These are phyloP conservation scores for Diplocarpon mali DNA, from an alignment of 2,329 filamentous ascomycete genomes.

Conservation along the genomic window DNA sequence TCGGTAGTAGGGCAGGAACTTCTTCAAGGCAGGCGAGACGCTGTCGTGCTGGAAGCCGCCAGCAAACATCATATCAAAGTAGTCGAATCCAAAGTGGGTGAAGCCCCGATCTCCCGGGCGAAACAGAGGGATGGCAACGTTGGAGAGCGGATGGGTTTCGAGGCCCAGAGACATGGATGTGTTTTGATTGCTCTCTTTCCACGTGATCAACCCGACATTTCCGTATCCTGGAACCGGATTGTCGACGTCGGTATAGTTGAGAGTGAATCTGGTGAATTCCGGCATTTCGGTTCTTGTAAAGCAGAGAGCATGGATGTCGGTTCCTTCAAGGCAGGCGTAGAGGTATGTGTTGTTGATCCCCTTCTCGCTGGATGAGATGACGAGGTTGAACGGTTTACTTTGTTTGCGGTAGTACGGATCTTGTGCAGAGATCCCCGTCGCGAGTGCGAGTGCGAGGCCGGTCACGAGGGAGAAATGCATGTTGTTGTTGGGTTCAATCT, in stretches of 20 bases:
- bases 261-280: slow-evolving; percentile 18
- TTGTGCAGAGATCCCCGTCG: slow-evolving; percentile 18
- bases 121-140: slow-evolving; percentile 34
- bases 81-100: slow-evolving; percentile 31
- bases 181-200: slow-evolving; percentile 19
- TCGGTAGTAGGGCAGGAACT: slow-evolving; percentile 21
- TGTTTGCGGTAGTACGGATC: slow-evolving; percentile 23
- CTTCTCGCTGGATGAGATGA: slow-evolving; percentile 29
- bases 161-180: slow-evolving; percentile 30
- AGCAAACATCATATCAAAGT: slow-evolving; percentile 29
- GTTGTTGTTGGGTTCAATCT: too few species aligned
- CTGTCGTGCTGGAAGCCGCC: slow-evolving; percentile 31
- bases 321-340: slow-evolving; percentile 35
- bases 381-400: slow-evolving; percentile 34
- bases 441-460: slow-evolving; percentile 16
- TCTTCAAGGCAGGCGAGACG: slow-evolving; percentile 24
- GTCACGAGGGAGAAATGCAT: slow-evolving; percentile 18
- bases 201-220: slow-evolving; percentile 18
- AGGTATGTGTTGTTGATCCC: slow-evolving; percentile 30
- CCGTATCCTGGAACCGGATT: slow-evolving; percentile 14
- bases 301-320: slow-evolving; percentile 37
- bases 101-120: slow-evolving; percentile 15
- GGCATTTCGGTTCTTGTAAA: slow-evolving; percentile 18
- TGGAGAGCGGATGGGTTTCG: slow-evolving; percentile 28
- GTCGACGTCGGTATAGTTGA: slow-evolving; percentile 26